A percentile compares a stretch with the other conserved stretches of the same genome.
These are phyloP conservation scores for Nitzschia putrida DNA, from an alignment of 108 stramenopile genomes.

Conservation along the genomic window DNA sequence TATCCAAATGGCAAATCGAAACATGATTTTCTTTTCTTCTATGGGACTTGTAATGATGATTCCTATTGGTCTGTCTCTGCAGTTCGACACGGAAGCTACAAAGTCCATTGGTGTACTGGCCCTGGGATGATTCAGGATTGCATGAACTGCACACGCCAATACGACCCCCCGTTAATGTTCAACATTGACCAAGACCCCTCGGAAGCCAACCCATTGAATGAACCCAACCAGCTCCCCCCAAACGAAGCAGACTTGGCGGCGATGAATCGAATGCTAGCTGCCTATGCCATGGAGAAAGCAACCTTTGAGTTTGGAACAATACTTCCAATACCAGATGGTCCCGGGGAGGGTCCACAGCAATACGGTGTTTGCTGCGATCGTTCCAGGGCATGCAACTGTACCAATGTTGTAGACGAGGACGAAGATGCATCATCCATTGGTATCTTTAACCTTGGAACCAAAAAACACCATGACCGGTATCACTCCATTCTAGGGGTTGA, in stretches of 20 bases:
- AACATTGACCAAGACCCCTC: conserved; percentile 48
- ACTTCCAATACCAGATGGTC: conserved; percentile 29
- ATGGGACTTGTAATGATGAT: conserved; percentile 29
- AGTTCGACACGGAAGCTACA: conserved; percentile 48
- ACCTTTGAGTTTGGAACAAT: conserved; percentile 42
- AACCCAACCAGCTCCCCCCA: conserved; percentile 20
- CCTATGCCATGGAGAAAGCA: conserved; percentile 46
- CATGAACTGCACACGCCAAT: not conserved
- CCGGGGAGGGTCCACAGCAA: conserved; percentile 35
- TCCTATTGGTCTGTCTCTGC: conserved; percentile 30
- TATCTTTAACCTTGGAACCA: conserved; percentile 39
- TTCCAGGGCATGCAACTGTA: conserved; percentile 35
- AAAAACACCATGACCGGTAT: conserved; percentile 37
- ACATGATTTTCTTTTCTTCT: conserved; percentile 49
- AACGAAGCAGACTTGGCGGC: conserved; percentile 30
- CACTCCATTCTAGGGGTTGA: conserved; percentile 36
- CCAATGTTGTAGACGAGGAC: too few relatives aligned
- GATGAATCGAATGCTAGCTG: conserved; percentile 26
- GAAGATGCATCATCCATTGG: conserved; percentile 1
- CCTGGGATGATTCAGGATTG: conserved; percentile 36
- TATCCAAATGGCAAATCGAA: conserved; percentile 34
- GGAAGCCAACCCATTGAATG: conserved; percentile 37
- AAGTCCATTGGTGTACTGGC: conserved; percentile 50
- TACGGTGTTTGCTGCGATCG: conserved; percentile 55
- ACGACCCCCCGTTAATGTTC: conserved; percentile 45